Conservation (phyloP, 2,329 filamentous ascomycete genomes). For the Pseudogymnoascus sp. region DNA sequence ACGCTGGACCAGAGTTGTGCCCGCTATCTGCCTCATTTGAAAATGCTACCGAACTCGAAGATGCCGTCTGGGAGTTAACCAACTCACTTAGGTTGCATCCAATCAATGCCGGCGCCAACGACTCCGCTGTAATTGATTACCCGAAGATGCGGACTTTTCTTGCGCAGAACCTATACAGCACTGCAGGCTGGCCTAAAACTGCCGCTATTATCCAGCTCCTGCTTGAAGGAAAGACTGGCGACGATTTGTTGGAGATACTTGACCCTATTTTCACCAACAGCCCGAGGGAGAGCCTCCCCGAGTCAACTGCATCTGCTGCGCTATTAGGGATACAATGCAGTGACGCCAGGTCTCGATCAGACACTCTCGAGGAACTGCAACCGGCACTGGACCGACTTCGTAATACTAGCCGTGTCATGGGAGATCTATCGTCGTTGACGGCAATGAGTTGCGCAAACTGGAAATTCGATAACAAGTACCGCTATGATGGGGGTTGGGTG, state of each 20-base stretch:
- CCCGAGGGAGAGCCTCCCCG: background rate
- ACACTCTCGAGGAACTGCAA: background rate
- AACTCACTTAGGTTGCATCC: background rate
- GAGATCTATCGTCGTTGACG: background rate
- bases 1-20: background rate
- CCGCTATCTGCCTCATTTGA: background rate
- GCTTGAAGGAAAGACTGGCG: background rate
- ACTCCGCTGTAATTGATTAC: background rate
- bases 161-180: background rate
- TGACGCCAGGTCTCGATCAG: background rate
- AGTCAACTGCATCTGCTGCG: background rate
- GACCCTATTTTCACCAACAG: background rate
- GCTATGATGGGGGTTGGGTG: background rate
- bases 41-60: background rate
- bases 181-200: background rate
- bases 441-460: background rate
- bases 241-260: background rate
- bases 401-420: background rate
- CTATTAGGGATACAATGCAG: background rate
- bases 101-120: background rate
- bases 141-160: background rate
- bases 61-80: background rate
- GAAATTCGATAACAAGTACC: background rate
- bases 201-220: background rate
- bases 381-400: background rate